Conservation (phyloP, 129 eudicot genomes). For the Pseudognaphalium luteoalbum region DNA sequence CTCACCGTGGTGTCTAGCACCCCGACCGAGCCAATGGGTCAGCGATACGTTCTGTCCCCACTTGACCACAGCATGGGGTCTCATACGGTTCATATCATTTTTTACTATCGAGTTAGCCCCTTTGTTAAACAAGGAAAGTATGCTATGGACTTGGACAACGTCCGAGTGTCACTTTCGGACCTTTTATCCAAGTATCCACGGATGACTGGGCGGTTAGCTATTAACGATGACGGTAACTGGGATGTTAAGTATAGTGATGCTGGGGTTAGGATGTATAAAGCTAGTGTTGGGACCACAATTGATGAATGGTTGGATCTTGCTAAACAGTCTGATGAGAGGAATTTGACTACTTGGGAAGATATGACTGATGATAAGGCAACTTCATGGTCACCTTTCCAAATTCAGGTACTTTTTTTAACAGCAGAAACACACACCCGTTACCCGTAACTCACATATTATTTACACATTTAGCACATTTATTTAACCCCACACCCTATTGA, state of each 20-base stretch:
- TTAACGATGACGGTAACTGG: conserved; percentile 45
- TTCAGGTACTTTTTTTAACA: conserved; percentile 38
- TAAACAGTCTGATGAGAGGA: conserved; percentile 47
- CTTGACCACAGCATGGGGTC: conserved; percentile 57
- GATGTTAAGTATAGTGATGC: conserved; percentile 61
- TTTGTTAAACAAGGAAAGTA: conserved; percentile 36
- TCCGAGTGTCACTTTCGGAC: conserved; percentile 43
- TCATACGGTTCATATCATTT: conserved; percentile 51
- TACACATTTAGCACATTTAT: no score
- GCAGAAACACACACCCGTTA: neutral
- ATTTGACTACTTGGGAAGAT: conserved; percentile 57
- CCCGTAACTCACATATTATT: neutral
- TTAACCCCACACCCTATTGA: no score
- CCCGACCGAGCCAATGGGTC: conserved; percentile 56
- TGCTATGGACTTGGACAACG: conserved; percentile 45
- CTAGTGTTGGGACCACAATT: conserved; percentile 41
- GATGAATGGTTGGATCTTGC: conserved; percentile 69
- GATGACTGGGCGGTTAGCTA: conserved; percentile 58
- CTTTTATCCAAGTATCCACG: conserved; percentile 50
- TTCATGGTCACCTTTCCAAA: conserved; percentile 68
- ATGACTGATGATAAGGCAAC: conserved; percentile 56
- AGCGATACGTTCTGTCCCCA: conserved; percentile 20
- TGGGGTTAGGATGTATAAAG: conserved; percentile 57
- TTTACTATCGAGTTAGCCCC: conserved; percentile 56
- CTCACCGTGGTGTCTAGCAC: conserved; percentile 64